Base-by-base conservation (phyloP, 2,329 filamentous ascomycete species). In the Pestalotiopsis sp. region DNA sequence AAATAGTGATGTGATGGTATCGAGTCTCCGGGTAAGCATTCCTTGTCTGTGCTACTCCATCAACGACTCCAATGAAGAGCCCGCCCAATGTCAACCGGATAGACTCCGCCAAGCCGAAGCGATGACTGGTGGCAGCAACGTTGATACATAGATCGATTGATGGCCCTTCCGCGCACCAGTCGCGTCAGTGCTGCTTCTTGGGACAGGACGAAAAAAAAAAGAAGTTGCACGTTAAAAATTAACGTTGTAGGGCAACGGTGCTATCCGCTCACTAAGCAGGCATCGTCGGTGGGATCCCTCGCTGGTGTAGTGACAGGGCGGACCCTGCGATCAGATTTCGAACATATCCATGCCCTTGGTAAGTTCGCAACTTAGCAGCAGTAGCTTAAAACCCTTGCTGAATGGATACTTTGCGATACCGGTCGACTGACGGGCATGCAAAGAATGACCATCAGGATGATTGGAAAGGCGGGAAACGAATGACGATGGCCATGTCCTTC, bases 111-210 rank as follows among this genome's bases (percentile, higher is more conserved):
- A 52, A n/a, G 45, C 45, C 45, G 45, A n/a, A 20, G 17, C 20
- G 17, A 52, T 52, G 45, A 9, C 45, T 52, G 45, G 9, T 52
- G 45, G 17, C 45, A n/a, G 45, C 5, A n/a, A 52, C 45, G 45
- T 52, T 52, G 45, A n/a, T 52, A 52, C 20, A 57, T 20, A 57
- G 63, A 49, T 57, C 63, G 25, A 57, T 14, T 31, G 45, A 23
- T 65, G 63, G 63, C 31, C 63, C 63, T 56, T 38, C 41, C 63
- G 45, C 63, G 36, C 12, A 61, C n/a, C 61, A 11, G 39, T 38
- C 20, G 41, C 27, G 49, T 25, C 20, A 5, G 20, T 64, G 36
- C 36, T 57, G 13, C 39, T n/a, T 20, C 49, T n/a, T 65, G 63
- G 27, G 63, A 65, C 39, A 39, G 27, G 27, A 31, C 27, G 27